Evolutionary conservation across 768 basidiomycete genomes (phyloP), one percentile per base, ranked within the genome.

Genomic region (Symmetrospora coprosmae): DNA sequence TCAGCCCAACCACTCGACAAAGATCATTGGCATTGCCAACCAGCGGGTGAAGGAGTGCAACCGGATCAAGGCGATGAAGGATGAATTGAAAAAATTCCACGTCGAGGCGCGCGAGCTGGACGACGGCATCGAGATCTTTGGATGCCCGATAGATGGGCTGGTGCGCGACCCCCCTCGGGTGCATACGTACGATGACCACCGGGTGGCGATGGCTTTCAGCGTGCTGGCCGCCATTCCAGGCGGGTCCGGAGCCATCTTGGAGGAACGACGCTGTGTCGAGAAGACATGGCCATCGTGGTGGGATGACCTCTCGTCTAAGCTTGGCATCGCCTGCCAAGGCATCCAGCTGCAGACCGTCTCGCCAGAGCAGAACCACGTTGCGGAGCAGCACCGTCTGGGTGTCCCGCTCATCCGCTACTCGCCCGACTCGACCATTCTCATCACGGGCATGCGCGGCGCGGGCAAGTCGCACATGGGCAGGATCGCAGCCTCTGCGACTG

Each of bases 231-330:
- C 83, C 3, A 79, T 87, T 2, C 64, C 66, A 1, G 65, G 66
- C n/a, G 67, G 64, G 1, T 60, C 62, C 47, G 66, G 66, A 14
- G 67, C 66, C 21, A 85, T 86, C 2, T 77, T 97, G 28, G 90
- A 96, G 69, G 92, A 97, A 75, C 92, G 92, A 74, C 78, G 91
- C 53, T 96, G 94, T 69, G 94, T 99, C 31, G 92, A 92, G 74
- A 99, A 99, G 79, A 99, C 92, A 0, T 99, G 92, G 92, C 94
- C 94, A 0, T 91, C 90, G 71, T 99, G 91, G 88, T 99, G 92
- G 91, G 94, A 97, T 70, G 94, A 97, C 72, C 77, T 99, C 25
- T 81, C 87, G 71, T 90, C 87, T 76, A 94, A 94, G 89, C 89
- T 97, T 52, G 92, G 92, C 11, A 78, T 97, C 61, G 77, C 81